These are phyloP conservation scores for Paracamarosporium sp. DNA, from an alignment of 2,329 filamentous ascomycete genomes.

Conservation along the genomic window DNA sequence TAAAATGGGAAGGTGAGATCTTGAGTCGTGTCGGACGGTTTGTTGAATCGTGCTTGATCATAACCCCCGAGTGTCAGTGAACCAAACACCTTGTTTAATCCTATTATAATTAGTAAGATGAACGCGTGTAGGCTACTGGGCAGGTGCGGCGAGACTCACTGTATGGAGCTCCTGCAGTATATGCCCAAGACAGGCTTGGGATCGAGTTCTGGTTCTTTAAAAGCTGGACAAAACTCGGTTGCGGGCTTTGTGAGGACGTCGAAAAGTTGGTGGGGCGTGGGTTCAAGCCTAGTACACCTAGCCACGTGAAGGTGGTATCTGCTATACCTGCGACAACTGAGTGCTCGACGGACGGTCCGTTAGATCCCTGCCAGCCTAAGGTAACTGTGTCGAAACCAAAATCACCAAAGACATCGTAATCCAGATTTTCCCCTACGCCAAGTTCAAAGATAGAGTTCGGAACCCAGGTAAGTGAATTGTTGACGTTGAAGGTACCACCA, in stretches of 20 bases:
- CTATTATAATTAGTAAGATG: slow-evolving; percentile 16
- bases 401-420: slow-evolving; percentile 32
- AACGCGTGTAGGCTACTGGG: slow-evolving; percentile 33
- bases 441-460: slow-evolving; percentile 36
- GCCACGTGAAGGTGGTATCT: slow-evolving; percentile 38
- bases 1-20: slow-evolving; percentile 27
- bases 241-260: slow-evolving; percentile 32
- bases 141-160: slow-evolving; percentile 16
- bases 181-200: slow-evolving; percentile 42
- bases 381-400: slow-evolving; percentile 45
- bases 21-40: slow-evolving; percentile 13
- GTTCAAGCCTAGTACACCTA: slow-evolving; percentile 27
- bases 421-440: slow-evolving; percentile 23
- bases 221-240: slow-evolving; percentile 34
- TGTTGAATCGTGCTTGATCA: slow-evolving; percentile 42
- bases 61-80: slow-evolving; percentile 49
- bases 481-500: slow-evolving; percentile 36
- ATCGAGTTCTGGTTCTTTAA: slow-evolving; percentile 32
- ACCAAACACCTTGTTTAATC: slow-evolving; percentile 40
- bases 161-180: slow-evolving; percentile 45
- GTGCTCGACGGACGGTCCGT: slow-evolving; percentile 27
- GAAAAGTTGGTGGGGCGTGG: slow-evolving; percentile 43
- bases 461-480: slow-evolving; percentile 39
- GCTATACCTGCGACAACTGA: slow-evolving; percentile 47
- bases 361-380: slow-evolving; percentile 25